phyloP scores from a whole-genome alignment of 1,139 yeast species.

The Scheffersomyces lignicola region DNA sequence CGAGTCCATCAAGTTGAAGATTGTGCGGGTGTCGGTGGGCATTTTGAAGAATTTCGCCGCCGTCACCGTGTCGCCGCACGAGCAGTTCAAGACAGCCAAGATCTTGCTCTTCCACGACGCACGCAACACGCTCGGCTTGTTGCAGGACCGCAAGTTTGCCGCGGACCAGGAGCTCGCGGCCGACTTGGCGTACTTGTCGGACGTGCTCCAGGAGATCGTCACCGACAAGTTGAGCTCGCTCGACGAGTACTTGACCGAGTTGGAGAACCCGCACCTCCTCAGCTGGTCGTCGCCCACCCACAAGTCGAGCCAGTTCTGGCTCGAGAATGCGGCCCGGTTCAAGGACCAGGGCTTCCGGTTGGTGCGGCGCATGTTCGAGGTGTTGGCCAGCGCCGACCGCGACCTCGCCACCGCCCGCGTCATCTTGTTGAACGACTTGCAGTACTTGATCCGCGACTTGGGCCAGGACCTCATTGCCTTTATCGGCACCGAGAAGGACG shows the following conservation, averaged over 20 bases:
- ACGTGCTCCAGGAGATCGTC: constrained; percentile 67
- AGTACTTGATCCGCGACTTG: constrained; percentile 41
- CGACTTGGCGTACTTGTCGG: constrained; percentile 63
- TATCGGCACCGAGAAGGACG: constrained; percentile 60
- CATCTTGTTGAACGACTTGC: constrained; percentile 57
- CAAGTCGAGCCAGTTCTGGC: constrained; percentile 84
- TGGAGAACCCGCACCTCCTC: constrained; percentile 72
- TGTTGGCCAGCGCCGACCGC: constrained; percentile 26
- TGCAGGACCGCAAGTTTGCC: constrained; percentile 87
- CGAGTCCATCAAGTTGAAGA: constrained; percentile 87
- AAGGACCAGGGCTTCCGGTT: constrained; percentile 76
- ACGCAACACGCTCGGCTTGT: constrained; percentile 61
- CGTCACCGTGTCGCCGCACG: constrained; percentile 27
- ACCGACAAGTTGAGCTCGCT: constrained; percentile 77
- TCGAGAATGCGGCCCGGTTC: constrained; percentile 74
- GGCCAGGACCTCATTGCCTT: constrained; percentile 70
- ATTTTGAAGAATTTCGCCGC: constrained; percentile 62
- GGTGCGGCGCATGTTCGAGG: constrained; percentile 52
- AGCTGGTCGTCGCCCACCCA: constrained; percentile 92
- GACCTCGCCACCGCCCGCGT: constrained; percentile 29
- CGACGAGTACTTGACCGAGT: constrained; percentile 87
- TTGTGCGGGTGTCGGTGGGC: constrained; percentile 78
- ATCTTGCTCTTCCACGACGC: constrained; percentile 79
- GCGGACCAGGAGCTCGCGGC: constrained; percentile 81
- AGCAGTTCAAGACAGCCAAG: constrained; percentile 57